Base-by-base conservation (phyloP, 345 rosid genomes). In the Kandelia obovata region DNA sequence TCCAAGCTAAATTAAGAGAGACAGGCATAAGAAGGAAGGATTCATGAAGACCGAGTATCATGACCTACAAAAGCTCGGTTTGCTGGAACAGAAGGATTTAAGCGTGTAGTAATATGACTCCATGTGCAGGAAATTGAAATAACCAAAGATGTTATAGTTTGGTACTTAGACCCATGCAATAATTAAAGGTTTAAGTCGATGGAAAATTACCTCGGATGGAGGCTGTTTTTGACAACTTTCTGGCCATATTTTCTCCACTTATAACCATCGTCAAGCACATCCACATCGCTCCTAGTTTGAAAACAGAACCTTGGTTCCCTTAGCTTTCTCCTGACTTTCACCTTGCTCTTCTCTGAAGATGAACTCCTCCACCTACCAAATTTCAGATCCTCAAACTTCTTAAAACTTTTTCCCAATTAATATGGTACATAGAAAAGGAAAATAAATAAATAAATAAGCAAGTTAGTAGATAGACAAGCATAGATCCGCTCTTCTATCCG, bases 171-270 rank as follows among this genome's bases (percentile, higher is more conserved):
- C 17, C 17, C 49, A 43, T 15, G 19, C 49, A 13, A 43, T 43
- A 43, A 43, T 13, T 15, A 43, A 43, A 13, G 49, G 10, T 39
- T 15, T 3, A 0, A 43, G 4, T 43, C 4, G 49, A 43, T 3
- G 49, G 49, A 13, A 43, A 43, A 43, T 43, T 87, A 93, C 98
- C 98, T 88, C 6, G 98, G 98, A 75, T 93, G 97, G 73, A 93
- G 96, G 76, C 98, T 93, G 83, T 93, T 91, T 76, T 93, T 93
- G 79, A 93, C 98, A 27, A 93, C 86, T 84, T 93, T 93, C 80
- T 93, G 98, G 72, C 98, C 98, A 72, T 93, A 93, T 84, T 93
- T 93, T 65, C 98, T 87, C 98, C 98, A 93, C 76, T 91, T 93
- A 71, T 93, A 93, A 53, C 98, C 98, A 35, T 93, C 98, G 71